These are phyloP conservation scores for Porodaedalea pini DNA, from an alignment of 1,284 basidiomycete species.

Conservation along the genomic window DNA sequence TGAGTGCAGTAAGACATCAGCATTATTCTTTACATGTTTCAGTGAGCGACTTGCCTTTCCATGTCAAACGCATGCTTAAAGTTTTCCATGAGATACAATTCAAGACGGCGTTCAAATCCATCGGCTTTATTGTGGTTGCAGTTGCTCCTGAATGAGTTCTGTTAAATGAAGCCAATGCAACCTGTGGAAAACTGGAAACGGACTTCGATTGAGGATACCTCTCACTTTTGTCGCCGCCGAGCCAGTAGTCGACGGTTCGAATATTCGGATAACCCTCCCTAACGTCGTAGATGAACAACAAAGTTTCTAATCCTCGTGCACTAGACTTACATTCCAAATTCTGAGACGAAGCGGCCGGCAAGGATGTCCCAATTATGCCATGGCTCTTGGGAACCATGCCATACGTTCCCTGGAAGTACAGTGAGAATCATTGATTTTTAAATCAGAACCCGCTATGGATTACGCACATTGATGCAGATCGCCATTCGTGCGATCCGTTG, in stretches of 20 bases:
- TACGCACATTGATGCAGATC: constrained; percentile 81
- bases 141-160: constrained; percentile 47
- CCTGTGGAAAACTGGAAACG: constrained; percentile 25
- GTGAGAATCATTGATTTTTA: constrained; percentile 5
- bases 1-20: constrained; percentile 26
- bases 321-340: constrained; percentile 82
- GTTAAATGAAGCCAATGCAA: constrained; percentile 29
- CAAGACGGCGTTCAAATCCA: constrained; percentile 81
- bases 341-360: constrained; percentile 84
- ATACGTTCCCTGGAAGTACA: constrained; percentile 69
- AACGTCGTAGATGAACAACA: too few relatives aligned
- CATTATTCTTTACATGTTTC: background rate
- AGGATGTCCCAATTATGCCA: constrained; percentile 90
- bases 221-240: constrained; percentile 64
- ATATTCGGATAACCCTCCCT: constrained; percentile 84
- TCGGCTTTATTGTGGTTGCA: constrained; percentile 87
- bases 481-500: constrained; percentile 73
- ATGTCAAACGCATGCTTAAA: constrained; percentile 87
- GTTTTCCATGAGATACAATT: constrained; percentile 87
- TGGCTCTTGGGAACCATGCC: constrained; percentile 84
- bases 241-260: constrained; percentile 82
- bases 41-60: constrained; percentile 51
- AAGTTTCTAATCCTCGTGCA: too few relatives aligned
- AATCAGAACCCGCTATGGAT: background rate
- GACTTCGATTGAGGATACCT: constrained; percentile 85